These are phyloP conservation scores for Tinospora cordifolia DNA, from an alignment of 164 flowering plant species.

Conservation along the genomic window DNA sequence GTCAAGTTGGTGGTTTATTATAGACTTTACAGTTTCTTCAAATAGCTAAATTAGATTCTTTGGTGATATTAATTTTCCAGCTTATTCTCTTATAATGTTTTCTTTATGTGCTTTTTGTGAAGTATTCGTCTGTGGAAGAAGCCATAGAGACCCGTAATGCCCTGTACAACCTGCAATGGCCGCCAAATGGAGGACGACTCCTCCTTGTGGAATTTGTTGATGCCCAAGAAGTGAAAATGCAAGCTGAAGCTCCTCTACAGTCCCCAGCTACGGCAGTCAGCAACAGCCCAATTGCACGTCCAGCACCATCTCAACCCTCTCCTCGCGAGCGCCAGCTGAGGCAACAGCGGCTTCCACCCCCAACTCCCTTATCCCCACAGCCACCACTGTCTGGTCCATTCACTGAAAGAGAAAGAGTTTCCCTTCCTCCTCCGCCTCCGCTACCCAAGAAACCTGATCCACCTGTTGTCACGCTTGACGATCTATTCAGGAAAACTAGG, in stretches of 20 bases:
- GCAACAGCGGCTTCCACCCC: conserved; percentile 44
- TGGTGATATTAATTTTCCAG: neutral
- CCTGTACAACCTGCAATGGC: conserved; percentile 88
- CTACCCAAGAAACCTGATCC: conserved; percentile 53
- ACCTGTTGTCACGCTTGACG: conserved; percentile 72
- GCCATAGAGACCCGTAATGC: conserved; percentile 81
- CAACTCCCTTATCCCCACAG: conserved; percentile 51
- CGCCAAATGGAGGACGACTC: conserved; percentile 78
- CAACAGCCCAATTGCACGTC: conserved; percentile 9
- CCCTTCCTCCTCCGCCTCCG: conserved; percentile 58
- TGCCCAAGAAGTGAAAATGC: conserved; percentile 61
- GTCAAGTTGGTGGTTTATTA: neutral
- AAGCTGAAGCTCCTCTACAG: conserved; percentile 11
- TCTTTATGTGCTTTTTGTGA: conserved; percentile 18
- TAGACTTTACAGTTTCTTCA: neutral
- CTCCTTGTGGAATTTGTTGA: conserved; percentile 85
- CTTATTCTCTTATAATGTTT: conserved; percentile 1
- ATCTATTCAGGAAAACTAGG: conserved; percentile 70
- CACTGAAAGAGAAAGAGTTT: conserved; percentile 36
- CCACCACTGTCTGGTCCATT: conserved; percentile 42
- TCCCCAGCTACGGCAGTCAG: conserved; percentile 9
- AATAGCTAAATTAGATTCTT: neutral
- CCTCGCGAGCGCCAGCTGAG: conserved; percentile 36
- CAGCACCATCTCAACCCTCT: conserved; percentile 25
- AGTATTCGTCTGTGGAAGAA: conserved; percentile 85